Evolutionary conservation across 208 protist species (phyloP), one percentile per base, ranked within the genome.

Genomic region (Porcisia deanei): DNA sequence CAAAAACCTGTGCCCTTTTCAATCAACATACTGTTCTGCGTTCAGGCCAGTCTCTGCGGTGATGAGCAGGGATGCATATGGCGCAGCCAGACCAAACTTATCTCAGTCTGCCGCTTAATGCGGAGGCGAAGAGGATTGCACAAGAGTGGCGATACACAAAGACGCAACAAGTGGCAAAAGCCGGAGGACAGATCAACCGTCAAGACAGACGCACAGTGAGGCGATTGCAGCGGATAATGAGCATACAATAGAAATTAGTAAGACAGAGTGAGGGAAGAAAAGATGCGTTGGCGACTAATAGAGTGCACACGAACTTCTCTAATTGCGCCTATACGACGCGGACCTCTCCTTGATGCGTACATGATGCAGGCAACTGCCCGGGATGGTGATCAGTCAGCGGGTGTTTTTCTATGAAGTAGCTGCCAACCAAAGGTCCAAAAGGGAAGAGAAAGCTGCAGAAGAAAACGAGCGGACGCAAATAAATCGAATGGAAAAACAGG

Each of bases 391-490:
- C 14, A n/a, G 37, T 9, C 0, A 3, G 16, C 39, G 22, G 6
- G 9, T 3, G 41, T 67, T 67, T 67, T 67, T 67, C 63, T 37
- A 67, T 67, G 63, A 52, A 30, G 63, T 52, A 20, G 22, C 18
- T 43, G 22, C 16, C 41, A 16, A 34, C 1, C 63, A 67, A 34
- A 8, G n/a, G 39, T 34, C 22, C 20, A 3, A 30, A 16, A 77
- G 45, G 71, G n/a, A 80, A 75, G 25, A 63, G 75, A 73, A 67
- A 25, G 71, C 16, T 45, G 58, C 71, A 66, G 18, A 45, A 59
- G 60, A 65, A 76, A 25, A 76, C 49, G 39, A 66, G 54, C 55
- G 37, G 54, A 55, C 65, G 22, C 45, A 41, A 52, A 59, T 43
- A 14, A 49, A 18, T n/a, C 41, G 63, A 67, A n/a, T 18, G 41